A percentile compares a stretch with the other conserved stretches of the same genome.
These are phyloP conservation scores for Termitomyces sp. DNA, from an alignment of 768 basidiomycete genomes.

Conservation along the genomic window DNA sequence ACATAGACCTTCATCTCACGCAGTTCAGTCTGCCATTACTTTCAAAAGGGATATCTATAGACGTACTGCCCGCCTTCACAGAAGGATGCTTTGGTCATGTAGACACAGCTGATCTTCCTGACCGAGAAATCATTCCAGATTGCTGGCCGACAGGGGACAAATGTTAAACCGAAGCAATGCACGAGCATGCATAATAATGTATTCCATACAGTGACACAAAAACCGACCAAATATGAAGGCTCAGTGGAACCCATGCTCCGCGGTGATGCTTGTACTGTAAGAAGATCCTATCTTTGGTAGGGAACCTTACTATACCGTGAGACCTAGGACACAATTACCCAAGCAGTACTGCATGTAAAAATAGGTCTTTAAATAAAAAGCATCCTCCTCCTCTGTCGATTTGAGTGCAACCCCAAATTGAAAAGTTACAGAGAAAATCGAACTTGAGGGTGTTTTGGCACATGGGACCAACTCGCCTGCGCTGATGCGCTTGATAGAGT, in stretches of 20 bases:
- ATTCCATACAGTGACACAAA: slow-evolving; percentile 31
- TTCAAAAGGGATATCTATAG: slow-evolving; percentile 32
- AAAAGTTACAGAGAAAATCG: slow-evolving; percentile 14
- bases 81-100: slow-evolving; percentile 33
- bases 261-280: slow-evolving; percentile 30
- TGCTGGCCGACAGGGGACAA: slow-evolving; percentile 30
- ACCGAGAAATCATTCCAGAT: slow-evolving; percentile 23
- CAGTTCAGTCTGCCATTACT: slow-evolving; percentile 37
- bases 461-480: slow-evolving; percentile 27
- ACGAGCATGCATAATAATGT: slow-evolving; percentile 29
- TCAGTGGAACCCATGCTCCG: slow-evolving; percentile 23
- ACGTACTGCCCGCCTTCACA: slow-evolving; percentile 29
- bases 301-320: too few relatives aligned
- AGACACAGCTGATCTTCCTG: slow-evolving; percentile 30
- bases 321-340: too few relatives aligned
- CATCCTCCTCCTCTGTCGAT: not conserved
- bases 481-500: slow-evolving; percentile 28
- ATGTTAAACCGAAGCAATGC: slow-evolving; percentile 28
- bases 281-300: slow-evolving; percentile 21
- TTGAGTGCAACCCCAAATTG: not conserved
- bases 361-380: too few relatives aligned
- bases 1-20: slow-evolving; percentile 32
- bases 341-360: too few relatives aligned
- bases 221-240: slow-evolving; percentile 24
- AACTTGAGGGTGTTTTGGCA: slow-evolving; percentile 20